Evolutionary conservation across 108 stramenopile species (phyloP), one percentile per base, ranked within the genome.

Genomic region (Stephanodiscus triporus): DNA sequence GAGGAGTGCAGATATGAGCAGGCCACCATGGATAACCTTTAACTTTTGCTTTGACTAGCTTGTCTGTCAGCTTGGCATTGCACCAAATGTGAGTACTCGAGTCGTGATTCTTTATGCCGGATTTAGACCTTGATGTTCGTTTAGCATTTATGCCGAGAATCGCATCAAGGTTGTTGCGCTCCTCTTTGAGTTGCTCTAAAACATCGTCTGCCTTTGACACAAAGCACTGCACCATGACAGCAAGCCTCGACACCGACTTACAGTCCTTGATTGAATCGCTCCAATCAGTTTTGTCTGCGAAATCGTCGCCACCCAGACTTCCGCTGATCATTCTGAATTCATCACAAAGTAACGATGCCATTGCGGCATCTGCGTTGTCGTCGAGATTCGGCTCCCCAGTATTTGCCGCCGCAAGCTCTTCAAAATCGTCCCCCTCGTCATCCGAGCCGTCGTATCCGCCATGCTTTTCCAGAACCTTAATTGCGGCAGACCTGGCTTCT

Each of bases 21-120:
- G 93, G 93, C 93, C 93, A 94, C 89, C 89, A 88, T 23, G 93
- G 93, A 66, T 78, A 89, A 19, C 77, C 73, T 17, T 81, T 86
- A 2, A 87, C 86, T 72, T 87, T 91, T n/a, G 70, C 87, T 60
- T 91, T 86, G 48, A 87, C 86, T 53, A 92, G 84, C 45, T 90
- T 81, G 43, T 92, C 85, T 14, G 91, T 88, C 40, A 85, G 81
- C 19, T 60, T 64, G 9, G 86, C 81, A 62, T 92, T 62, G 9
- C 89, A 80, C 93, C 93, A 94, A 3, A 94, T 85, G 50, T 84
- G 87, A 27, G 84, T 83, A 34, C 78, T 74, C 11, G 77, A 67
- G 9, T 81, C 82, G 32, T 72, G 60, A 16, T 86, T 84, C 54
- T 68, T 61, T 20, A 57, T 72, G 29, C 47, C 54, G 16, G 67